phyloP scores from a whole-genome alignment of 148 eudicot species.

The Dysphania ambrosioides region DNA sequence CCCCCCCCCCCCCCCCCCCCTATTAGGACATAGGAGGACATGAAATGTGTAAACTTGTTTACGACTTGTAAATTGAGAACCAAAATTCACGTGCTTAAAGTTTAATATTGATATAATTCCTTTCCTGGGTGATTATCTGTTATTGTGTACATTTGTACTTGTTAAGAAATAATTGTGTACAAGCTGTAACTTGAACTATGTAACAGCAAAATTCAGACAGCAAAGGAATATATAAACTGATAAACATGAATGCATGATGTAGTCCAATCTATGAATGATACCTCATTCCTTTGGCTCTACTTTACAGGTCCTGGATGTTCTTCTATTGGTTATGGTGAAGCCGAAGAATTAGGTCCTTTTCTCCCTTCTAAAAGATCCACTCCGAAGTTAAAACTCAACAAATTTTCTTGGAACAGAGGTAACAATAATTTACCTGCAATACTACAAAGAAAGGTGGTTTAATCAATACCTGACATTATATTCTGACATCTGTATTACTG shows the following conservation, averaged over 20 bases:
- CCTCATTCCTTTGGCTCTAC: background rate
- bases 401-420: constrained; percentile 77
- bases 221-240: background rate
- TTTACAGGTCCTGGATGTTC: constrained; percentile 86
- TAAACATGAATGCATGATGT: too few species aligned
- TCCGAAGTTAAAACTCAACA: constrained; percentile 54
- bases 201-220: background rate
- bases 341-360: constrained; percentile 78
- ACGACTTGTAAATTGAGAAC: background rate
- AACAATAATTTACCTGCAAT: background rate
- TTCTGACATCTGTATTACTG: constrained; percentile 3
- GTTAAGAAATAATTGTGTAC: too few species aligned
- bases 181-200: too few species aligned
- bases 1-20: background rate
- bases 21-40: too few species aligned
- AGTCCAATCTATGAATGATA: too few species aligned
- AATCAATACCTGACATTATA: background rate
- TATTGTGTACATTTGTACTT: too few species aligned
- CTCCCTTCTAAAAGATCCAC: constrained; percentile 42
- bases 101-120: too few species aligned
- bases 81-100: background rate
- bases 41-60: too few species aligned
- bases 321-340: constrained; percentile 66
- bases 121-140: background rate
- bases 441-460: background rate